A percentile compares a stretch with the other conserved stretches of the same genome.
These are phyloP conservation scores for Rhizopogon vulgaris DNA, from an alignment of 768 basidiomycete genomes.

Conservation along the genomic window DNA sequence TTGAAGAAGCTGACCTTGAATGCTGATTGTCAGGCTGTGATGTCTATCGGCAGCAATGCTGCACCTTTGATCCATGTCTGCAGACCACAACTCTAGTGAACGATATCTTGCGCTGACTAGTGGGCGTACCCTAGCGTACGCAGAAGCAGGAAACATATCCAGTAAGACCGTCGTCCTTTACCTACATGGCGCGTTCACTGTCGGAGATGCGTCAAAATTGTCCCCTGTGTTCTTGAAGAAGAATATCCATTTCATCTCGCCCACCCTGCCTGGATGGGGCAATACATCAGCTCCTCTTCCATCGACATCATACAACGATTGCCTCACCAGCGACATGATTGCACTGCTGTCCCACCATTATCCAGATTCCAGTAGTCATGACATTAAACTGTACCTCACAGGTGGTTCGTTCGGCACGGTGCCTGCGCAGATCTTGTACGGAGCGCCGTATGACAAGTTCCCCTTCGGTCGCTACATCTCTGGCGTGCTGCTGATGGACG, in stretches of 20 bases:
- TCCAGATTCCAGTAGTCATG: constrained; percentile 24
- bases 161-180: constrained; percentile 45
- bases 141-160: constrained; percentile 43
- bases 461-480: constrained; percentile 41
- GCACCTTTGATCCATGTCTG: neutral
- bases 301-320: constrained; percentile 31
- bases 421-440: constrained; percentile 52
- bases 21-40: neutral
- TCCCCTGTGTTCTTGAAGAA: constrained; percentile 32
- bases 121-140: constrained; percentile 49
- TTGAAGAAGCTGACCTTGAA: neutral
- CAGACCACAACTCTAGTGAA: constrained; percentile 2
- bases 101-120: constrained; percentile 18
- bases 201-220: constrained; percentile 36
- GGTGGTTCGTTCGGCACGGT: constrained; percentile 52
- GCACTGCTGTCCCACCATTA: constrained; percentile 46
- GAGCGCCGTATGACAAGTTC: constrained; percentile 43
- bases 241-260: constrained; percentile 40
- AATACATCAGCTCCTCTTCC: constrained; percentile 37
- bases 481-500: constrained; percentile 41
- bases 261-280: constrained; percentile 57
- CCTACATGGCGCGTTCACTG: constrained; percentile 49
- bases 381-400: constrained; percentile 42
- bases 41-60: too few species aligned
- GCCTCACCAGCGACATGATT: constrained; percentile 38